Conservation (phyloP, 768 basidiomycete genomes). For the Chiua virens region DNA sequence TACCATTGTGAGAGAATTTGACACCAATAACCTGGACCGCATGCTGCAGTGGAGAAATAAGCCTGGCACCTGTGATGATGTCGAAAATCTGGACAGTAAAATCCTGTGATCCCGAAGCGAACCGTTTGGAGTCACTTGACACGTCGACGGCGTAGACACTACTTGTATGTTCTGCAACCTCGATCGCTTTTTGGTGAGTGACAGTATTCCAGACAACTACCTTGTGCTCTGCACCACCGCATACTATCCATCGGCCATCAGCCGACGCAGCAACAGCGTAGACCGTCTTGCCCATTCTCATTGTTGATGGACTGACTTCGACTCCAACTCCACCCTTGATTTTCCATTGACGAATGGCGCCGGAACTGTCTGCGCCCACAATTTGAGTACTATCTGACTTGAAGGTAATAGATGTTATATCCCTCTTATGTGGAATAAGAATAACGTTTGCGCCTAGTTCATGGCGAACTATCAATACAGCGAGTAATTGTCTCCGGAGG, state of each 20-base stretch:
- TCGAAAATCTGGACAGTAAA: neutral
- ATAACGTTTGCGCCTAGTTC: neutral
- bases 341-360: neutral
- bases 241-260: conserved; percentile 3
- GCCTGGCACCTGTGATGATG: neutral
- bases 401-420: neutral
- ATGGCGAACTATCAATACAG: too few relatives aligned
- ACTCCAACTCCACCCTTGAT: neutral
- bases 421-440: neutral
- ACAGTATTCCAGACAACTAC: neutral
- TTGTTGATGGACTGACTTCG: neutral
- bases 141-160: neutral
- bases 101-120: neutral
- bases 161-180: neutral
- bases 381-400: neutral
- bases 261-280: neutral
- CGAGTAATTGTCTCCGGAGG: too few relatives aligned
- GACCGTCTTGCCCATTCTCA: neutral
- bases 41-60: neutral
- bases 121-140: neutral
- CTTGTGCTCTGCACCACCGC: neutral
- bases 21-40: neutral
- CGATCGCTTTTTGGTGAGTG: neutral
- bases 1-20: conserved; percentile 1
- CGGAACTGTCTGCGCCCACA: neutral